Percentiles rank a stretch among this genome's conserved stretches.
phyloP scores from a whole-genome alignment of 2,329 filamentous ascomycete species.

The Aspergillus glaucus region DNA sequence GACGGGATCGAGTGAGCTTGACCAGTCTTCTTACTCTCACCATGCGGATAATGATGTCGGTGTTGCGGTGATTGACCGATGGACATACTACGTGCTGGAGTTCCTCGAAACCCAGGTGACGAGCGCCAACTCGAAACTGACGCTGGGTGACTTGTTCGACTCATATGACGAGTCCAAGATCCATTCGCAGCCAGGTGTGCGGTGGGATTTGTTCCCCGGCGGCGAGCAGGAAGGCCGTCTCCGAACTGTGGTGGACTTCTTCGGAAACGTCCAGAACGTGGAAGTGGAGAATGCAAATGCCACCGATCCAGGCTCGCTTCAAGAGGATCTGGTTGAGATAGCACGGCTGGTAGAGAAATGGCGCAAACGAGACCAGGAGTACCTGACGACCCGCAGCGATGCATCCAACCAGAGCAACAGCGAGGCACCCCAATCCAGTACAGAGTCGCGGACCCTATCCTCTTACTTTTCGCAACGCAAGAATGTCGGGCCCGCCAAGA shows the following conservation, averaged over 20 bases:
- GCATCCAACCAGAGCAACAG: conserved; percentile 10
- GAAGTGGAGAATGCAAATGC: conserved; percentile 65
- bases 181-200: conserved; percentile 81
- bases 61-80: conserved; percentile 95
- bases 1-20: conserved; percentile 90
- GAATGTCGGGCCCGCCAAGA: conserved; percentile 48
- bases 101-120: conserved; percentile 88
- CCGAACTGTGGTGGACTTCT: conserved; percentile 89
- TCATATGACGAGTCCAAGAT: conserved; percentile 94
- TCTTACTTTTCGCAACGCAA: conserved; percentile 27
- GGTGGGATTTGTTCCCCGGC: conserved; percentile 91
- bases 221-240: conserved; percentile 71
- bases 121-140: conserved; percentile 79
- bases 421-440: conserved; percentile 2
- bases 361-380: conserved; percentile 32
- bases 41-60: conserved; percentile 97
- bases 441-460: conserved; percentile 1
- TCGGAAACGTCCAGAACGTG: conserved; percentile 95
- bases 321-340: conserved; percentile 70
- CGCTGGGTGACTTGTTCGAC: conserved; percentile 88
- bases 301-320: conserved; percentile 48
- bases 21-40: conserved; percentile 94
- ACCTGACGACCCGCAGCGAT: conserved; percentile 20
- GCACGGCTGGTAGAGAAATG: conserved; percentile 54
- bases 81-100: conserved; percentile 97